A percentile compares a stretch with the other conserved stretches of the same genome.
Conservation (phyloP, 129 eudicot species). For the Erigeron canadensis region DNA sequence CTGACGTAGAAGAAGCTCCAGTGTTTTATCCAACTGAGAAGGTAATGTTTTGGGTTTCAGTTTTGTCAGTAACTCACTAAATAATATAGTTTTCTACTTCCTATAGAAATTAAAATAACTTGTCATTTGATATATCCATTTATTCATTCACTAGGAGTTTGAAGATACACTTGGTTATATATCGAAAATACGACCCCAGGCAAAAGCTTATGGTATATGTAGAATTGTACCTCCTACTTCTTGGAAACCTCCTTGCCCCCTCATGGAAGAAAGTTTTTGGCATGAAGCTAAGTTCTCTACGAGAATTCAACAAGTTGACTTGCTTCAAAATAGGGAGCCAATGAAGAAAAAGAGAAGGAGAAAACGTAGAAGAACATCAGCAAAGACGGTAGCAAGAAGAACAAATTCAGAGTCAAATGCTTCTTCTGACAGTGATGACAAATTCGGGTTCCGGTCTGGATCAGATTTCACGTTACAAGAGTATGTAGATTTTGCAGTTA, state of each 20-base stretch:
- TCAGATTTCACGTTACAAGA: constrained; percentile 65
- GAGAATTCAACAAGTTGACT: constrained; percentile 67
- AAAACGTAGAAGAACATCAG: constrained; percentile 50
- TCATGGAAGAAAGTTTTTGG: constrained; percentile 50
- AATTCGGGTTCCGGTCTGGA: constrained; percentile 74
- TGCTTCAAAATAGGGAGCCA: constrained; percentile 78
- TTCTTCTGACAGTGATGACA: constrained; percentile 52
- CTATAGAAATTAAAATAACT: neutral
- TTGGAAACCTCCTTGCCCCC: constrained; percentile 74
- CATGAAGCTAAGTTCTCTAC: constrained; percentile 62
- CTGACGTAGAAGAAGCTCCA: constrained; percentile 61
- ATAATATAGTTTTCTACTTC: neutral
- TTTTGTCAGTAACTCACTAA: too few species aligned
- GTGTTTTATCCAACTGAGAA: constrained; percentile 58
- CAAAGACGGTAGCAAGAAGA: constrained; percentile 40
- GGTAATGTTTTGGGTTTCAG: constrained; percentile 33
- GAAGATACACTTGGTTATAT: constrained; percentile 67
- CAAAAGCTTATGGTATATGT: constrained; percentile 70
- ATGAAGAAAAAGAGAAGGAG: constrained; percentile 53
- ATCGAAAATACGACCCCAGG: constrained; percentile 55
- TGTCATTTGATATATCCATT: neutral
- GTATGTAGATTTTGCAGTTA: constrained; percentile 44
- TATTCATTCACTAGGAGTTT: constrained; percentile 53
- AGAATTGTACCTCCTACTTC: constrained; percentile 69
- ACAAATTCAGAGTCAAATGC: constrained; percentile 34